These are phyloP conservation scores for Cercospora sp. DNA, from an alignment of 2,329 filamentous ascomycete genomes.

Conservation along the genomic window DNA sequence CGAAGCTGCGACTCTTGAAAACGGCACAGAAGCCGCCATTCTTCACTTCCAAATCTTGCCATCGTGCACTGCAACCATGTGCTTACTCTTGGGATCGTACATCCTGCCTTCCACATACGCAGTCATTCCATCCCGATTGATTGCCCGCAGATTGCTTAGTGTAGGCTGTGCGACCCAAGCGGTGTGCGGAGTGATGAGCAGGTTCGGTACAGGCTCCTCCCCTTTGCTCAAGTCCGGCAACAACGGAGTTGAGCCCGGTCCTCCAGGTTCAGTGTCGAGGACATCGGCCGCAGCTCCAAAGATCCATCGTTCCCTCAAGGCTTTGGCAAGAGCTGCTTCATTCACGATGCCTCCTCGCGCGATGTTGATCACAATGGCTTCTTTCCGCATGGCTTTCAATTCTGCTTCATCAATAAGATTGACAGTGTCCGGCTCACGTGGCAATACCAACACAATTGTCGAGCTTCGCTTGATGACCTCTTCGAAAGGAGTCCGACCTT, in stretches of 20 bases:
- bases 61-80: slow-evolving; percentile 28
- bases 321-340: slow-evolving; percentile 26
- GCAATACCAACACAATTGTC: slow-evolving; percentile 23
- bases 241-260: slow-evolving; percentile 23
- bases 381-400: slow-evolving; percentile 23
- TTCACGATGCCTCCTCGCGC: slow-evolving; percentile 29
- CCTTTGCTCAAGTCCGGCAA: slow-evolving; percentile 27
- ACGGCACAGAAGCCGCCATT: neutral
- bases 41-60: slow-evolving; percentile 28
- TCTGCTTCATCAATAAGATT: slow-evolving; percentile 26
- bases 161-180: slow-evolving; percentile 28
- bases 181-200: slow-evolving; percentile 26
- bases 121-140: slow-evolving; percentile 28
- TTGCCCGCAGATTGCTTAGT: slow-evolving; percentile 22
- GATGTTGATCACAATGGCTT: slow-evolving; percentile 26
- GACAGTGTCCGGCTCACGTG: slow-evolving; percentile 24
- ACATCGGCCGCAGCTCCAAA: slow-evolving; percentile 29
- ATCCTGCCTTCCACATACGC: slow-evolving; percentile 27
- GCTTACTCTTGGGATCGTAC: slow-evolving; percentile 26
- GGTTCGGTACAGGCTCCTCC: slow-evolving; percentile 25
- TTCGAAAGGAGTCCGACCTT: slow-evolving; percentile 20
- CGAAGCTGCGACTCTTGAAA: neutral
- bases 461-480: slow-evolving; percentile 22
- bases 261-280: slow-evolving; percentile 28
- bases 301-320: slow-evolving; percentile 24